Base-by-base conservation (phyloP, 257 asterid genomes). In the Capsicum baccatum region DNA sequence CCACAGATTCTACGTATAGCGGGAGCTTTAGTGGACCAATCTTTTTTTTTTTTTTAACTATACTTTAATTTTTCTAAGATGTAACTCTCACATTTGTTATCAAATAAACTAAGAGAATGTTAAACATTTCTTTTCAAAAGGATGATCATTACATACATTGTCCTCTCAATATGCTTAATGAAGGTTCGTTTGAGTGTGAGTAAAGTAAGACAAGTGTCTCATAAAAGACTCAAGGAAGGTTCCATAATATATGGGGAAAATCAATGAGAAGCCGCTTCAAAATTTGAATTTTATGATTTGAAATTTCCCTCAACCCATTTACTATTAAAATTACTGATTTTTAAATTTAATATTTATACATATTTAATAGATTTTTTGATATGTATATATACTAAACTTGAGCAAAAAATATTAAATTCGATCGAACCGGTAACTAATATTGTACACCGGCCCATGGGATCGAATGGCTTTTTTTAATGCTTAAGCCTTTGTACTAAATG, bases 161-260 rank as follows among this genome's bases (percentile, higher is more conserved):
- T 26, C 81, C 42, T 52, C 47, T 76, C 44, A 50, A 21, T 19
- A 56, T 76, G 62, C 58, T 76, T 21, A 21, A 52, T 69, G 81
- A 76, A 76, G 48, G 19, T 52, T 5, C 62, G 0, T 76, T 76
- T 52, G 81, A 76, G 81, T 76, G 81, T 76, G 47, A 21, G 14
- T 42, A 12, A 76, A 76, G 81, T 26, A 76, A 76, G 47, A 52
- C 47, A 54, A 76, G 48, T 52, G 81, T 76, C 50, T 13, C 81
- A 52, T 3, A 26, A 6, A 76, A 52, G 81, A 52, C 47, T 76
- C 57, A 44, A 58, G 63, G 37, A 71, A 71, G 79, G 57, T 44
- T 16, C 42, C 58, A 3, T 73, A 73, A 48, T 3, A 73, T 48
- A 48, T 73, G 4, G 59, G 3, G 19, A 42, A 3, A 44, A 48